Percentiles rank a stretch among this genome's conserved stretches.
These are phyloP conservation scores for Ogataea ganodermae DNA, from an alignment of 805 yeast genomes.

Conservation along the genomic window DNA sequence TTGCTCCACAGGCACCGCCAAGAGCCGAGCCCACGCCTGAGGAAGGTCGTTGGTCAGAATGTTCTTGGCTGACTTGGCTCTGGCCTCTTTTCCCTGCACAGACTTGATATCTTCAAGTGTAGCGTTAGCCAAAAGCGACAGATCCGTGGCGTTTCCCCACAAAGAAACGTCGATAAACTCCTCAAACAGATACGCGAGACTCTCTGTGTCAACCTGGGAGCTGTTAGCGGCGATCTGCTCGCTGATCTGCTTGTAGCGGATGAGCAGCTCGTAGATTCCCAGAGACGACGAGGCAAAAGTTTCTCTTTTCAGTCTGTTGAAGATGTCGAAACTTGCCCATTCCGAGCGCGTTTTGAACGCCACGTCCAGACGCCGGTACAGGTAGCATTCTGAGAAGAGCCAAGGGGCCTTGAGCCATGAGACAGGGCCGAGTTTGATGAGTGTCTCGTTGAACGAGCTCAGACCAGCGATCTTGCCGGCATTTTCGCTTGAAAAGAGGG, in stretches of 20 bases:
- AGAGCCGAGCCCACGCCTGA: conserved; percentile 59
- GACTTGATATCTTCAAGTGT: conserved; percentile 86
- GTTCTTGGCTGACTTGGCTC: conserved; percentile 78
- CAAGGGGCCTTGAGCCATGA: conserved; percentile 90
- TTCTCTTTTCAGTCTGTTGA: conserved; percentile 64
- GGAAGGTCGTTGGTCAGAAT: conserved; percentile 76
- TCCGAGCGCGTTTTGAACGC: conserved; percentile 41
- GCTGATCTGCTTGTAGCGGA: conserved; percentile 52
- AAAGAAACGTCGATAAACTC: conserved; percentile 87
- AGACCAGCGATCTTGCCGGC: conserved; percentile 43
- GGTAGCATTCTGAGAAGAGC: conserved; percentile 82
- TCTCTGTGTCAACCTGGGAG: conserved; percentile 36
- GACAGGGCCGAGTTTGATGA: conserved; percentile 39
- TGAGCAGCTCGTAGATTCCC: conserved; percentile 83
- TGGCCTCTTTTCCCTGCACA: conserved; percentile 85
- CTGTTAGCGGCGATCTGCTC: conserved; percentile 26
- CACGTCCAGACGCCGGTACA: conserved; percentile 67
- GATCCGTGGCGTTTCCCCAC: conserved; percentile 98
- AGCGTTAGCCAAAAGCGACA: conserved; percentile 86
- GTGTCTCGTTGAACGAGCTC: conserved; percentile 59
- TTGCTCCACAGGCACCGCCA: conserved; percentile 28
- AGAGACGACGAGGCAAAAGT: conserved; percentile 73
- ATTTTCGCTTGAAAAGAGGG: conserved; percentile 37
- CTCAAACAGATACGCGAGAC: conserved; percentile 60
- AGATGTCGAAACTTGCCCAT: conserved; percentile 71